A percentile compares a stretch with the other conserved stretches of the same genome.
Conservation (phyloP, 2,329 filamentous ascomycete species). For the Talaromyces islandicus region DNA sequence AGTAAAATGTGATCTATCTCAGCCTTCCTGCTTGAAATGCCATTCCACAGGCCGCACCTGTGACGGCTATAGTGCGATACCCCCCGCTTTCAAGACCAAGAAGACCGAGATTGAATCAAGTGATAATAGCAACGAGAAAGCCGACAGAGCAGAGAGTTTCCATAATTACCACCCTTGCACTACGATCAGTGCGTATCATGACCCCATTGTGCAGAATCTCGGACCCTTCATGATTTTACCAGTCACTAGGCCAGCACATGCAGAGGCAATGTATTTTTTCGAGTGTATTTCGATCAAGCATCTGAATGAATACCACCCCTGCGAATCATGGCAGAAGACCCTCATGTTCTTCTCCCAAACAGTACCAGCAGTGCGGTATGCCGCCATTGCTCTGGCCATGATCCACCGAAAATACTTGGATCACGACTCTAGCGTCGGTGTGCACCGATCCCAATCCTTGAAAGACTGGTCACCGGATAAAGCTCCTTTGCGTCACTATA, state of each 20-base stretch:
- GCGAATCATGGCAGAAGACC: slow-evolving; percentile 26
- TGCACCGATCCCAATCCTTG: no score
- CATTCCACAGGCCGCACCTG: slow-evolving; percentile 33
- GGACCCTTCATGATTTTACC: no score
- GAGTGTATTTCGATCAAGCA: no score
- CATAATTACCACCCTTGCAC: no score
- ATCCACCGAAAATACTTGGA: slow-evolving; percentile 21
- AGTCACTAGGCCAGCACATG: no score
- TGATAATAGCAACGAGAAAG: no score
- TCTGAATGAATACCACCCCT: slow-evolving; percentile 19
- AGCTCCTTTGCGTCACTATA: not conserved
- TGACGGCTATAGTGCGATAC: slow-evolving; percentile 27
- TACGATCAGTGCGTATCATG: no score
- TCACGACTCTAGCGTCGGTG: slow-evolving; percentile 7
- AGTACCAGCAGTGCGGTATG: slow-evolving; percentile 28
- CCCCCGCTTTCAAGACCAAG: slow-evolving; percentile 19
- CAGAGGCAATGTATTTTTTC: no score
- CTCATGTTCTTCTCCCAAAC: slow-evolving; percentile 30
- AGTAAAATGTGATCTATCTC: slow-evolving; percentile 33
- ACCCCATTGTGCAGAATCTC: no score
- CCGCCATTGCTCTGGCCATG: slow-evolving; percentile 22
- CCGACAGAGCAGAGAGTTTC: not conserved
- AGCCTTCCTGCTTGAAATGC: slow-evolving; percentile 32
- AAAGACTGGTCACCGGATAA: slow-evolving; percentile 9
- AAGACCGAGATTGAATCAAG: not conserved